These are phyloP conservation scores for Corynascus novoguineensis DNA, from an alignment of 495 filamentous ascomycete species.

Conservation along the genomic window DNA sequence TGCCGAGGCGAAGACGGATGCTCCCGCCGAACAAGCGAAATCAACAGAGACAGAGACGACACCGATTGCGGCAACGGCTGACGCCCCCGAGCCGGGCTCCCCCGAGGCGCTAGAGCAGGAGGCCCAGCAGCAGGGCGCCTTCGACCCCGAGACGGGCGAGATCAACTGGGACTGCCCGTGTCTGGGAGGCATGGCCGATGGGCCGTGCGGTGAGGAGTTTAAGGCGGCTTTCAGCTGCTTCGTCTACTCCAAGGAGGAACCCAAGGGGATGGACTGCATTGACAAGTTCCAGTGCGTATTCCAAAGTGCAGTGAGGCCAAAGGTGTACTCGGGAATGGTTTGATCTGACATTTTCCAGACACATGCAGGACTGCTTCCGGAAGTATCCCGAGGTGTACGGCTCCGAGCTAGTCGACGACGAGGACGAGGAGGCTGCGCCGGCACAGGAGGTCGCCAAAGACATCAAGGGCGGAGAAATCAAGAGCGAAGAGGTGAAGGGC, in stretches of 20 bases:
- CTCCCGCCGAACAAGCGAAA: constrained; percentile 13
- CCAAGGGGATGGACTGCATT: constrained; percentile 98
- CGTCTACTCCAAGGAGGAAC: constrained; percentile 85
- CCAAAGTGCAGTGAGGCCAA: not conserved
- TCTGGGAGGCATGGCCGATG: constrained; percentile 93
- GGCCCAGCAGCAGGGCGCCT: constrained; percentile 79
- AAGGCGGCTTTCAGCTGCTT: constrained; percentile 95
- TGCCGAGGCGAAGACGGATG: constrained; percentile 12
- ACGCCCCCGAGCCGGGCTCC: constrained; percentile 23
- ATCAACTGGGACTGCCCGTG: constrained; percentile 99
- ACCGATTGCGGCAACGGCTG: constrained; percentile 6
- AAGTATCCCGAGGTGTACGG: constrained; percentile 87
- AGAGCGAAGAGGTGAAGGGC: constrained; percentile 6
- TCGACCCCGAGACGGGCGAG: constrained; percentile 97
- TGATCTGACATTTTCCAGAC: constrained; percentile 47
- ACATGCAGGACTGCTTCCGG: constrained; percentile 96
- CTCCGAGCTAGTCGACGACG: constrained; percentile 80
- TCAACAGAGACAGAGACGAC: constrained; percentile 22
- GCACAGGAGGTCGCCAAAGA: constrained; percentile 13
- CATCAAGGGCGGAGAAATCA: constrained; percentile 9
- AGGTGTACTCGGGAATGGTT: not conserved
- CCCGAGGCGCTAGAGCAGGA: constrained; percentile 69
- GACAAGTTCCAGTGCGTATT: constrained; percentile 84
- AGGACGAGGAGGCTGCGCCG: constrained; percentile 40
- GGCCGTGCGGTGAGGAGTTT: constrained; percentile 94